Base-by-base conservation (phyloP, 192 early-diverging fungal genomes). In the Podila verticillata region DNA sequence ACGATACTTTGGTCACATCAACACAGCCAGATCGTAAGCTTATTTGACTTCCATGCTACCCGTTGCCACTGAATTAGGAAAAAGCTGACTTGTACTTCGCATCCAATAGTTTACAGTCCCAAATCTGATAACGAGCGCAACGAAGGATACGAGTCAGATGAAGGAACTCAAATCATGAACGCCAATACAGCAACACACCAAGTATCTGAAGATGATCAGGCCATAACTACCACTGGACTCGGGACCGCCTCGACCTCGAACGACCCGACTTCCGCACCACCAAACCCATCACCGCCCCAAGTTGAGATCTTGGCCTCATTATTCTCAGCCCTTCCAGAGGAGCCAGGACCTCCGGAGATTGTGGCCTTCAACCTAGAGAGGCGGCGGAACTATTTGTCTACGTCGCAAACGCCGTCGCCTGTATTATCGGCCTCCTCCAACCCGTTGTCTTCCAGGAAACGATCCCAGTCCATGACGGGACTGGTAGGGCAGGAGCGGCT, bases 321-420 rank as follows among this genome's bases (percentile, higher is more conserved):
- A 9, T 72, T 80, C 12, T 68, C 70, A 57, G 65, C 66, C 48
- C 71, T 72, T 26, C 77, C 70, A 13, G 77, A 80, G n/a, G 64
- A 64, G 7, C 65, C 65, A 9, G 77, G 70, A 7, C 56, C 48
- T 29, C 77, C 77, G n/a, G 70, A 65, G 28, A 72, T 80, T 32
- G 47, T 48, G 5, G 51, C 24, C 15, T 80, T 80, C 26, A 62
- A 72, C 56, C 35, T 80, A 24, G 66, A 68, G 22, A 35, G 22
- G 4, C 47, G 35, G 24, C 34, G 17, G n/a, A 35, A 34, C 34
- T 34, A 35, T 6, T n/a, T 32, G 20, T 62, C 51, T 7, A 24
- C 22, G n/a, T 34, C 29, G 8, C 13, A 29, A 59, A 30, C 58
- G 5, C 28, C 30, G 0, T 29, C 15, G 58, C 24, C 58, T 6